phyloP scores from a whole-genome alignment of 2,329 filamentous ascomycete genomes.

The Diaporthe australafricana region DNA sequence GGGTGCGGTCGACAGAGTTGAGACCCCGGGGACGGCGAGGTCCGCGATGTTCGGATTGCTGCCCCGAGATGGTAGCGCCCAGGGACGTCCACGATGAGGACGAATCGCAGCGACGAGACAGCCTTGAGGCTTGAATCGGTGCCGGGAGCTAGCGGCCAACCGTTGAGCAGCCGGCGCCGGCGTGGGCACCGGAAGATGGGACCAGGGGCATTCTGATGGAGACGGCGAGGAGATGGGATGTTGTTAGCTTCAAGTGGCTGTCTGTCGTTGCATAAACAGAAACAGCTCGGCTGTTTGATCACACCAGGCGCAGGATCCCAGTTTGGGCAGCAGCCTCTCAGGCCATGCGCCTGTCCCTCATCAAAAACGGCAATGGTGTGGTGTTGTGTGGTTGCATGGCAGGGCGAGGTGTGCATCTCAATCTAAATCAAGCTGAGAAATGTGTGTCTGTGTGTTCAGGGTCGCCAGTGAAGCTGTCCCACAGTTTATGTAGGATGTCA shows the following conservation, averaged over 20 bases:
- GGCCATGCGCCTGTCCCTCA: slow-evolving; percentile 16
- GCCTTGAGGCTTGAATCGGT: background rate
- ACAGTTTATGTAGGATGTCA: slow-evolving; percentile 23
- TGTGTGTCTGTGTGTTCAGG: slow-evolving; percentile 23
- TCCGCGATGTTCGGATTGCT: slow-evolving; percentile 22
- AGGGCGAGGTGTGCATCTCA: slow-evolving; percentile 28
- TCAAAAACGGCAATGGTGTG: slow-evolving; percentile 25
- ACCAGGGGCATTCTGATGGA: background rate
- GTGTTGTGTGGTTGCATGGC: slow-evolving; percentile 34
- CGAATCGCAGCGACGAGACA: slow-evolving; percentile 17
- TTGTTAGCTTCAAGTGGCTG: slow-evolving; percentile 5
- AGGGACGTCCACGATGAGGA: background rate
- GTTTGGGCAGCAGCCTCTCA: slow-evolving; percentile 20
- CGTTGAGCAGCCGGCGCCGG: slow-evolving; percentile 24
- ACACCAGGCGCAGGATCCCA: slow-evolving; percentile 26
- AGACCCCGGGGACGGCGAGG: slow-evolving; percentile 14
- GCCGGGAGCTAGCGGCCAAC: slow-evolving; percentile 16
- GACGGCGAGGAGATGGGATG: background rate
- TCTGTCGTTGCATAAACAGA: slow-evolving; percentile 21
- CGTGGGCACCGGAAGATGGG: slow-evolving; percentile 1
- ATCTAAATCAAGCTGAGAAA: slow-evolving; percentile 30
- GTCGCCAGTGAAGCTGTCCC: slow-evolving; percentile 1
- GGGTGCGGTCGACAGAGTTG: slow-evolving; percentile 4
- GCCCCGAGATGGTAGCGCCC: slow-evolving; percentile 30
- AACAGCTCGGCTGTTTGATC: slow-evolving; percentile 28